Base-by-base conservation (phyloP, 2,329 filamentous ascomycete species). In the Fusarium robinianum region DNA sequence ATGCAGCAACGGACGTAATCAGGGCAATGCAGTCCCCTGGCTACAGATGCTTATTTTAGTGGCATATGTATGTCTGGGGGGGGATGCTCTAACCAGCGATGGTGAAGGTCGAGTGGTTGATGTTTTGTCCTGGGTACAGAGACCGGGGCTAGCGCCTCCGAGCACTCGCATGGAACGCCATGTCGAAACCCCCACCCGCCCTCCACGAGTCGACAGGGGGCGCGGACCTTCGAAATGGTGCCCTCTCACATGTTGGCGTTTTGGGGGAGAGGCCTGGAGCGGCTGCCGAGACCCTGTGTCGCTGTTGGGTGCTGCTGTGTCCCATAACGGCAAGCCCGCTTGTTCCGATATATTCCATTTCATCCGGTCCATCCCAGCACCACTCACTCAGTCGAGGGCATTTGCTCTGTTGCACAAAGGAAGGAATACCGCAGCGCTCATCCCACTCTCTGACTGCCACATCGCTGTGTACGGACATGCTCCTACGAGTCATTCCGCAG, bases 151-250 rank as follows among this genome's bases (percentile, higher is more conserved):
- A 45, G 46, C 46, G 42, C 44, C 47, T 39, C 42, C 35, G 46
- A 58, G 56, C 58, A 61, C 58, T 58, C 41, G 58, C 58, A 61
- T 61, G 48, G 49, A 56, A 54, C 47, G 38, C 51, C 53, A 44
- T 51, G 47, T 46, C 27, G 39, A 37, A 38, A 58, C 58, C 58
- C 58, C 58, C 58, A 61, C 58, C 46, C 37, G 34, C 29, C 45
- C 43, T 31, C 58, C 58, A 61, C 48, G 54, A 57, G 51, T 41
- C 12, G 43, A 46, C 54, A 60, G 52, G 58, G 57, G 52, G 39
- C 41, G 44, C 53, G 46, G 12, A 10, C 49, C 22, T 40, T 41
- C 37, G 41, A 45, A 34, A 30, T 32, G 26, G 36, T n/a, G n/a
- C 15, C 30, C 47, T 45, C 34, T 51, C 51, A 53, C 51, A 53